Conservation (phyloP, 805 yeast genomes). For the Saccharomycopsis sp. region DNA sequence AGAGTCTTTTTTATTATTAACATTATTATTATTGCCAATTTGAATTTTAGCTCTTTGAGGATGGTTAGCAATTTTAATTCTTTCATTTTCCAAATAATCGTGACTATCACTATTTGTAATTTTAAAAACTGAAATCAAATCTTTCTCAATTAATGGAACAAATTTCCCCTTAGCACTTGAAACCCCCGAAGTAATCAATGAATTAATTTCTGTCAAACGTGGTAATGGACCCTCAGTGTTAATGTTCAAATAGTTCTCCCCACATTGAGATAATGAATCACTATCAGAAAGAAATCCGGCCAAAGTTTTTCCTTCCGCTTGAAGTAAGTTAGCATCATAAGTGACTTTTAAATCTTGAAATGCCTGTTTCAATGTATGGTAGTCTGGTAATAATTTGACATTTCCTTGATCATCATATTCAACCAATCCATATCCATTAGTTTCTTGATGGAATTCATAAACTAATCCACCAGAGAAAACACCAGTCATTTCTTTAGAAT, state of each 20-base stretch:
- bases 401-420: conserved; percentile 38
- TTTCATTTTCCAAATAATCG: conserved; percentile 20
- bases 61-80: conserved; percentile 25
- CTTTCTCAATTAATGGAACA: conserved; percentile 37
- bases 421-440: conserved; percentile 74
- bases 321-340: conserved; percentile 25
- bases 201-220: conserved; percentile 30
- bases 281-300: neutral
- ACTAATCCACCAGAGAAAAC: conserved; percentile 83
- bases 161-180: conserved; percentile 41
- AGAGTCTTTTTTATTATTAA: neutral
- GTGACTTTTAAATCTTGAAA: conserved; percentile 32
- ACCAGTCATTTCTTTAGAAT: conserved; percentile 62
- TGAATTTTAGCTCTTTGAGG: conserved; percentile 19
- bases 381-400: conserved; percentile 41
- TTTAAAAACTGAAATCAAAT: conserved; percentile 36
- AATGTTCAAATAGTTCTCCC: conserved; percentile 30
- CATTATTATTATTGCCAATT: neutral
- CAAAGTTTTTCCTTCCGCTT: conserved; percentile 23
- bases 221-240: conserved; percentile 42
- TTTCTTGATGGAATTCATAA: conserved; percentile 74
- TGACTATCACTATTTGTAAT: conserved; percentile 40
- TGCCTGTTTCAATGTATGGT: conserved; percentile 40
- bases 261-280: conserved; percentile 27
- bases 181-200: conserved; percentile 45